Evolutionary conservation across 495 filamentous ascomycete species (phyloP).

Genomic region (Lasiosphaeria miniovina): DNA sequence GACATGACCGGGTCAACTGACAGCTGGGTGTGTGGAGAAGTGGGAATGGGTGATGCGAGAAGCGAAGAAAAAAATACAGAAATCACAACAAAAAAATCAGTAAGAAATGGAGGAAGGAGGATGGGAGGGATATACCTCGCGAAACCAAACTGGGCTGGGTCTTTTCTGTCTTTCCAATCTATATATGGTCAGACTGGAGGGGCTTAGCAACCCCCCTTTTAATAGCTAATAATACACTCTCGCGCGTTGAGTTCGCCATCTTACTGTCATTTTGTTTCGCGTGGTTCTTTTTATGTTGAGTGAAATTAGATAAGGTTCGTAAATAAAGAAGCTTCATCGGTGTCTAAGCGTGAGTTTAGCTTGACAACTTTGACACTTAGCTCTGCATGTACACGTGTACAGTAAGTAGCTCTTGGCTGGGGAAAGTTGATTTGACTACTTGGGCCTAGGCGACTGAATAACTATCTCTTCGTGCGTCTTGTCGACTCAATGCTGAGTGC

Average conservation of each 20-base stretch:
- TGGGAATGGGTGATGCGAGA: conserved; percentile 4
- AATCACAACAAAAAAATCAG: conserved; percentile 2
- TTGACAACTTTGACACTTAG: too few species aligned
- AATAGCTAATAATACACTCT: conserved; percentile 38
- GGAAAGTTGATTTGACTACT: too few species aligned
- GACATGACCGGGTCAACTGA: neutral
- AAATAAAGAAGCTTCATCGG: too few species aligned
- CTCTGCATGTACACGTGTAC: too few species aligned
- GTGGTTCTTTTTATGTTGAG: neutral
- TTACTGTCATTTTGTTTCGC: neutral
- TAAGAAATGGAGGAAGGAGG: neutral
- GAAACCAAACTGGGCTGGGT: neutral
- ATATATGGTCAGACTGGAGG: conserved; percentile 1
- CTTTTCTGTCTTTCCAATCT: neutral
- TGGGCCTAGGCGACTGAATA: too few species aligned
- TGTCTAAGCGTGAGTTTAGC: too few species aligned
- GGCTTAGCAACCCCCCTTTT: conserved; percentile 17
- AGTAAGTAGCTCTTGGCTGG: too few species aligned
- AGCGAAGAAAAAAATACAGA: neutral
- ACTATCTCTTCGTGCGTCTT: too few species aligned
- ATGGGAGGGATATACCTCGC: neutral
- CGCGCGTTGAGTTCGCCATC: conserved; percentile 30
- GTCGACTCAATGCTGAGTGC: too few species aligned
- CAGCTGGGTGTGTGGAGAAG: too few species aligned
- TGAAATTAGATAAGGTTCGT: too few species aligned